Evolutionary conservation across 2,329 filamentous ascomycete genomes (phyloP).

Genomic region (Amesomyces nigricolor): DNA sequence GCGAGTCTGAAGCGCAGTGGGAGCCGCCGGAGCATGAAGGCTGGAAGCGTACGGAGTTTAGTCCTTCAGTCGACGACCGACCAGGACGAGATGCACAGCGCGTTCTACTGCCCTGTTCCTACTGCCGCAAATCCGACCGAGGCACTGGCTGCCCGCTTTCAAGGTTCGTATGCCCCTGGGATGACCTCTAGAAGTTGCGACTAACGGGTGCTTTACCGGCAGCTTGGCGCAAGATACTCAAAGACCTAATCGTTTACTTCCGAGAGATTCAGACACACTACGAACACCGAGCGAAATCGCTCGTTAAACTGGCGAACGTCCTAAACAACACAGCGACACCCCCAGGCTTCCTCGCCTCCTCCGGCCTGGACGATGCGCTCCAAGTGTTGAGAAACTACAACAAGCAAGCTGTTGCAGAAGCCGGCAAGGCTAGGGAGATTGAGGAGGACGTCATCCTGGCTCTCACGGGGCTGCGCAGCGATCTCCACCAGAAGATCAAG

Average conservation of each 20-base stretch:
- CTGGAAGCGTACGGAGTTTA: slow-evolving; percentile 80
- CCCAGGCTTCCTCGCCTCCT: slow-evolving; percentile 67
- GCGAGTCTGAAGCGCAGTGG: slow-evolving; percentile 71
- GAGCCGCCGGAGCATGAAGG: slow-evolving; percentile 75
- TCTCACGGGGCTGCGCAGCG: slow-evolving; percentile 76
- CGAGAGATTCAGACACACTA: slow-evolving; percentile 87
- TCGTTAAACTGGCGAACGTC: slow-evolving; percentile 76
- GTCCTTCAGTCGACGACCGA: slow-evolving; percentile 64
- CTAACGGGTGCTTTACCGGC: slow-evolving; percentile 17
- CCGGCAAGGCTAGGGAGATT: slow-evolving; percentile 84
- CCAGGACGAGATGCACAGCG: slow-evolving; percentile 68
- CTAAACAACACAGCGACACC: slow-evolving; percentile 76
- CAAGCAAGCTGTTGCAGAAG: slow-evolving; percentile 70
- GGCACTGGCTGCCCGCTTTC: slow-evolving; percentile 77
- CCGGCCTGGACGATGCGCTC: slow-evolving; percentile 82
- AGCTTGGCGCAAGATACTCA: slow-evolving; percentile 94
- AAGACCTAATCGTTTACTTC: slow-evolving; percentile 91
- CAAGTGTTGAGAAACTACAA: slow-evolving; percentile 78
- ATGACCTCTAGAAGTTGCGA: neutral
- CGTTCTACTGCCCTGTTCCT: slow-evolving; percentile 84
- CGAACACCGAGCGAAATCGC: slow-evolving; percentile 74
- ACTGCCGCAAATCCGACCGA: slow-evolving; percentile 86
- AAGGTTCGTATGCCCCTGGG: slow-evolving; percentile 52
- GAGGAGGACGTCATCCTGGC: slow-evolving; percentile 88
- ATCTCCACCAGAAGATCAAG: slow-evolving; percentile 93